A percentile compares a stretch with the other conserved stretches of the same genome.
These are phyloP conservation scores for Perilla frutescens DNA, from an alignment of 257 asterid genomes.

Conservation along the genomic window DNA sequence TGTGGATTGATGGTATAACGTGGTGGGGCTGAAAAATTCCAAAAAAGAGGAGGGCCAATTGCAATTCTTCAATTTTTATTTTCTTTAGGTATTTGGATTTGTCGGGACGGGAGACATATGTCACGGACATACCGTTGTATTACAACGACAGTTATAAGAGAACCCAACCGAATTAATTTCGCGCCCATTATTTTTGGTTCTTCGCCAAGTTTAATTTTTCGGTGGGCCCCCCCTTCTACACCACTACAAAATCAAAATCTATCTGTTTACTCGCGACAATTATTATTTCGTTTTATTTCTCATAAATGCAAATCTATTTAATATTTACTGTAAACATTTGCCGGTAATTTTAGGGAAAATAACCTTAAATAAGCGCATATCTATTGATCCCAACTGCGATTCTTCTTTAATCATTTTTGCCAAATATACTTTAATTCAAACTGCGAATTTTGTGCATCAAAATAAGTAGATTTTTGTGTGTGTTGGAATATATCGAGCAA, in stretches of 20 bases:
- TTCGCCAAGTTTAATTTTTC: not conserved
- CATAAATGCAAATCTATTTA: not conserved
- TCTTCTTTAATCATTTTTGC: not conserved
- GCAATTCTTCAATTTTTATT: not conserved
- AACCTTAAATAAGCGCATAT: not conserved
- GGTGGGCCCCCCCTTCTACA: not conserved
- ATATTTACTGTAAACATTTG: no score
- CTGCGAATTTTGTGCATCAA: no score
- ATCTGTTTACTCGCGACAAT: not conserved
- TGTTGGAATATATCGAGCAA: not conserved
- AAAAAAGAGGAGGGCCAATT: not conserved
- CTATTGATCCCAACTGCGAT: not conserved
- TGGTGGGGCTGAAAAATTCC: constrained; percentile 45
- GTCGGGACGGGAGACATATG: constrained; percentile 47
- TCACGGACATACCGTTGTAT: constrained; percentile 74
- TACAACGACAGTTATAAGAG: constrained; percentile 46
- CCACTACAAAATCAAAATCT: not conserved
- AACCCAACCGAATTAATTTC: constrained; percentile 47
- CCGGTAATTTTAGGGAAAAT: not conserved
- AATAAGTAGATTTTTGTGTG: no score
- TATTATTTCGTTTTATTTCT: not conserved
- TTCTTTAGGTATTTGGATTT: constrained; percentile 25
- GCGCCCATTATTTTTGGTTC: constrained; percentile 36
- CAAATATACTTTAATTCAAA: not conserved
- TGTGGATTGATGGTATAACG: constrained; percentile 44